These are phyloP conservation scores for Madurella mycetomatis DNA, from an alignment of 2,329 filamentous ascomycete genomes.

Conservation along the genomic window DNA sequence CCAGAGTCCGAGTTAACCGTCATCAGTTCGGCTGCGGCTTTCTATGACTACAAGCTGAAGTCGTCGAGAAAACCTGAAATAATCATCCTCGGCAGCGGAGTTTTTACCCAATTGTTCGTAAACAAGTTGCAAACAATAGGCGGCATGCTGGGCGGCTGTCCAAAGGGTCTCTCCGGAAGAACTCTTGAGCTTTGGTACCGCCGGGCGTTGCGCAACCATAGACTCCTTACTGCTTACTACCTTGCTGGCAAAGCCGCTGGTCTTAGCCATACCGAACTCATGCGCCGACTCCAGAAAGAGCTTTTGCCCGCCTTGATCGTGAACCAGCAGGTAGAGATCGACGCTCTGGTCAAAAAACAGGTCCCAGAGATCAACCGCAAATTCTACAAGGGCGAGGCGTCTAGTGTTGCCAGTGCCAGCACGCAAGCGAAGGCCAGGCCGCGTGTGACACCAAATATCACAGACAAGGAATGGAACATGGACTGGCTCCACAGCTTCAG, in stretches of 20 bases:
- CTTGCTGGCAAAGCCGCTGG: slow-evolving; percentile 1
- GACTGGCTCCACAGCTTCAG: slow-evolving; percentile 36
- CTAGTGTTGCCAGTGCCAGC: not conserved
- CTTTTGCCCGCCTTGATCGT: slow-evolving; percentile 2
- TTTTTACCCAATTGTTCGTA: slow-evolving; percentile 22
- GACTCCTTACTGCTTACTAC: slow-evolving; percentile 12
- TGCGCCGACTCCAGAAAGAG: not conserved
- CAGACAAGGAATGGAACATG: slow-evolving; percentile 4
- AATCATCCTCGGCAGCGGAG: slow-evolving; percentile 34
- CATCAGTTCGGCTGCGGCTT: slow-evolving; percentile 21
- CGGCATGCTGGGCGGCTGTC: not conserved
- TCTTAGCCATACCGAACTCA: not conserved
- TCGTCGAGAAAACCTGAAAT: slow-evolving; percentile 32
- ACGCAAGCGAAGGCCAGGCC: not conserved
- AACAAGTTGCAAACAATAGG: slow-evolving; percentile 9
- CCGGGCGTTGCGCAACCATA: slow-evolving; percentile 10
- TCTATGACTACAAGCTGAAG: slow-evolving; percentile 11
- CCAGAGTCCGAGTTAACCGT: slow-evolving; percentile 23
- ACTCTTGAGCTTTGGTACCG: slow-evolving; percentile 17
- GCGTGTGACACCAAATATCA: too few species aligned
- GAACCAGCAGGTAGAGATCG: slow-evolving; percentile 11
- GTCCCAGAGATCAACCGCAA: slow-evolving; percentile 7
- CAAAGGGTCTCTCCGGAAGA: slow-evolving; percentile 5
- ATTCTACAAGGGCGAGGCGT: slow-evolving; percentile 2
- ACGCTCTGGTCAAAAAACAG: slow-evolving; percentile 12